Conservation (phyloP, 2,329 filamentous ascomycete genomes). For the Ceratocystis diversiconidia region DNA sequence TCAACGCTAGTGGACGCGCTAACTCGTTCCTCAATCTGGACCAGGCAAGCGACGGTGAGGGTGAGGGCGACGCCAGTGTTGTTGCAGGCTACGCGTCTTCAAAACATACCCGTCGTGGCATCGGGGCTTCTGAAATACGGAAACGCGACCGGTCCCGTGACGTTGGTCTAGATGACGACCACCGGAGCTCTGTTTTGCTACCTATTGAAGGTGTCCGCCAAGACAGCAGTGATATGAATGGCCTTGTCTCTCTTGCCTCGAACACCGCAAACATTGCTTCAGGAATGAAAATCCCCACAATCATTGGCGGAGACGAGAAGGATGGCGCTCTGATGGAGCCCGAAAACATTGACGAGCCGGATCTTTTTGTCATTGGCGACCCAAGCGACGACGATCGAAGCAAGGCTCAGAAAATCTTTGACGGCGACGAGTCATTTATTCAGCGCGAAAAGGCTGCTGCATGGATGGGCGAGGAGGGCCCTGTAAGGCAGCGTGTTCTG, state of each 20-base stretch:
- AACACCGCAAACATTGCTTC: constrained; percentile 25
- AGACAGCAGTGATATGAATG: constrained; percentile 26
- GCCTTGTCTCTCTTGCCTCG: constrained; percentile 27
- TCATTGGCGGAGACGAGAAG: constrained; percentile 30
- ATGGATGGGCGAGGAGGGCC: constrained; percentile 70
- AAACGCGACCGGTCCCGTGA: neutral
- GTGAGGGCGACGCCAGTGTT: constrained; percentile 20
- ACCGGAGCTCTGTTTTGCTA: constrained; percentile 29
- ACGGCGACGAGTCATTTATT: constrained; percentile 70
- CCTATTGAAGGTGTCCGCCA: constrained; percentile 30
- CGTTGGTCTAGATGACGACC: constrained; percentile 25
- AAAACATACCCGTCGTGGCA: neutral
- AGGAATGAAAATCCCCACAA: constrained; percentile 24
- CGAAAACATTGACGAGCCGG: constrained; percentile 42
- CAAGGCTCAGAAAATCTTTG: constrained; percentile 69
- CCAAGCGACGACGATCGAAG: constrained; percentile 56
- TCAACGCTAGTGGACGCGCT: constrained; percentile 26
- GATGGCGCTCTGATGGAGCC: constrained; percentile 23
- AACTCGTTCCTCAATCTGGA: constrained; percentile 40
- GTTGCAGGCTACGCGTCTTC: neutral
- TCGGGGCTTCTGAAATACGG: constrained; percentile 4
- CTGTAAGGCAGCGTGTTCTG: constrained; percentile 42
- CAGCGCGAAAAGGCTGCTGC: constrained; percentile 66
- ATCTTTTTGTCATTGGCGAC: constrained; percentile 39
- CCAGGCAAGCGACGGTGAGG: constrained; percentile 34